Evolutionary conservation across 192 early-diverging fungal species (phyloP), one percentile per base, ranked within the genome.

Genomic region (Coemansia sp.): DNA sequence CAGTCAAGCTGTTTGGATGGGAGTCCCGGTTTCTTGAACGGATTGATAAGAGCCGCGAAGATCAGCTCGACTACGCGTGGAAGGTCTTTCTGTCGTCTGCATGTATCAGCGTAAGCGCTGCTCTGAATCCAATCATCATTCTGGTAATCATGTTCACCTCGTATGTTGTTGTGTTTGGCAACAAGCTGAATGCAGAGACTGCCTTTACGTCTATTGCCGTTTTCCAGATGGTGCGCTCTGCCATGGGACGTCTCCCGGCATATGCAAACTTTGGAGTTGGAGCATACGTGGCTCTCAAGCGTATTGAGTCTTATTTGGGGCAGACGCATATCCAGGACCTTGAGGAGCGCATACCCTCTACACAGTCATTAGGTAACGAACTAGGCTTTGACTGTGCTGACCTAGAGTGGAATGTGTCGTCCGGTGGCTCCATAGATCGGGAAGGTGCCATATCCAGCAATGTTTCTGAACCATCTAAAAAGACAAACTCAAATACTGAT

Each of bases 1-100:
- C 97, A 38, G 88, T 98, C 58, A 98, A 98, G 70, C 88, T 97
- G 67, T 92, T 92, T 75, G 90, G 88, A 19, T 94, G 92, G 92
- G 92, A 92, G 75, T 63, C 81, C 13, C 83, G 85, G 66, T 93
- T 97, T 64, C 63, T 87, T 49, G 79, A 84, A 37, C 84, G 87
- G 56, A 78, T 96, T 15, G 83, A 86, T 16, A 83, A 81, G 47
- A 70, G 85, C 7, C 86, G 91, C 61, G 86, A 88, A 56, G 77
- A 73, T 12, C 91, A 93, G 77, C 70, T 92, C 32, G 75, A 66
- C 48, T 76, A 78, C 23, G 74, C 89, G 66, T 76, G 81, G 45
- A 69, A 74, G 23, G 73, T 84, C 7, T 79, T 88, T 48, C 21
- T 85, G 15, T 69, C 79, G 49, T 88, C 86, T 73, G 74, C 83